A percentile compares a stretch with the other conserved stretches of the same genome.
Conservation (phyloP, 306 rosid genomes). For the Elaeagnus macrophylla region DNA sequence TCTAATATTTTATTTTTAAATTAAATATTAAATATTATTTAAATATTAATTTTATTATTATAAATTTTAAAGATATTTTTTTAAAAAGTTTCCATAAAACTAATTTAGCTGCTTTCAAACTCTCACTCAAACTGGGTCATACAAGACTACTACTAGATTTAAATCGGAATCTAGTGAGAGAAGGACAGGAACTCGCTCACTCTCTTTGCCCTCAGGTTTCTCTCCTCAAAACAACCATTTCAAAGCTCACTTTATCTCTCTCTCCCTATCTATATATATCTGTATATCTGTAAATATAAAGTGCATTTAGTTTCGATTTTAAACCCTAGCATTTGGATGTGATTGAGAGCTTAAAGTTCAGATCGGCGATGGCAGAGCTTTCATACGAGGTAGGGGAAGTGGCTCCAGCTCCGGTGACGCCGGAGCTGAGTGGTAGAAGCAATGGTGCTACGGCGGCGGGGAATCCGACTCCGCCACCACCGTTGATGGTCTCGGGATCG, state of each 20-base stretch:
- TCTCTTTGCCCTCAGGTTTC: slow-evolving; percentile 1
- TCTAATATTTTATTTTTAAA: too few species aligned
- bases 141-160: slow-evolving; percentile 32
- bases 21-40: slow-evolving; percentile 15
- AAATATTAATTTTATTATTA: background rate
- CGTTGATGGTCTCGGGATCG: slow-evolving; percentile 72
- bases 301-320: slow-evolving; percentile 17
- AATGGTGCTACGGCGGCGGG: slow-evolving; percentile 14
- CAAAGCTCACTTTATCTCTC: slow-evolving; percentile 12
- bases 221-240: slow-evolving; percentile 29
- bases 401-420: slow-evolving; percentile 18
- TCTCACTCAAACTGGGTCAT: slow-evolving; percentile 13
- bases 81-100: too few species aligned
- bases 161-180: slow-evolving; percentile 51
- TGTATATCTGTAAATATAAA: background rate
- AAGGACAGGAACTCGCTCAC: slow-evolving; percentile 4
- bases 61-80: too few species aligned
- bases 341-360: slow-evolving; percentile 29
- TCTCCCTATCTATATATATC: slow-evolving; percentile 5
- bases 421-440: slow-evolving; percentile 8
- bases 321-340: slow-evolving; percentile 68
- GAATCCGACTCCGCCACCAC: slow-evolving; percentile 34
- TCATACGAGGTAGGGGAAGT: slow-evolving; percentile 47
- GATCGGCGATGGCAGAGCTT: slow-evolving; percentile 89
- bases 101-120: slow-evolving; percentile 18